Conservation (phyloP, 73 alveolate genomes). For the Stentor coeruleus region DNA sequence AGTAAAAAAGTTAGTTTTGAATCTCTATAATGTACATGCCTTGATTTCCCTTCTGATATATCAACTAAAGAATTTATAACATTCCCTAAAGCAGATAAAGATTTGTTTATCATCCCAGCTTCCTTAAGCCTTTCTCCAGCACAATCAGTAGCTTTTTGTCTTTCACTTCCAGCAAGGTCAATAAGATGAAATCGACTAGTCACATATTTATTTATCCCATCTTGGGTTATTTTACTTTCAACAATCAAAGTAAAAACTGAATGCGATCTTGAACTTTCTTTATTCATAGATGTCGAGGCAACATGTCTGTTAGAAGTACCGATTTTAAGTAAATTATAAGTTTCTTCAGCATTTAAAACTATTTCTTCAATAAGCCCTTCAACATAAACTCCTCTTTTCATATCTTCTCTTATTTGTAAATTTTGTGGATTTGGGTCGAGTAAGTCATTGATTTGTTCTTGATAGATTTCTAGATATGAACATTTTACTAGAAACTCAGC, state of each 20-base stretch:
- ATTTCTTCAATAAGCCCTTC: slow-evolving; percentile 73
- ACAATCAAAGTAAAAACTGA: slow-evolving; percentile 62
- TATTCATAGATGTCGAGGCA: slow-evolving; percentile 80
- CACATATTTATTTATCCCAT: slow-evolving; percentile 17
- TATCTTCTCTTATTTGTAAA: slow-evolving; percentile 59
- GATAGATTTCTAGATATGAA: slow-evolving; percentile 61
- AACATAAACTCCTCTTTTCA: slow-evolving; percentile 69
- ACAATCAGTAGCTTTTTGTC: slow-evolving; percentile 68
- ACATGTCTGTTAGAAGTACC: slow-evolving; percentile 79
- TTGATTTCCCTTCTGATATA: slow-evolving; percentile 39
- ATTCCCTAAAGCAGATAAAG: slow-evolving; percentile 32
- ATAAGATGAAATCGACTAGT: slow-evolving; percentile 62
- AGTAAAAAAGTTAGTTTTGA: slow-evolving; percentile 59
- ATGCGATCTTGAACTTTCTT: slow-evolving; percentile 81
- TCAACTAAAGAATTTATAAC: slow-evolving; percentile 66
- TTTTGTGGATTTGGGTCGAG: slow-evolving; percentile 55
- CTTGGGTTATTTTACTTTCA: slow-evolving; percentile 32
- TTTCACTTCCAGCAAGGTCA: slow-evolving; percentile 86
- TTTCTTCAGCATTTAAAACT: slow-evolving; percentile 54
- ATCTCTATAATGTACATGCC: slow-evolving; percentile 69
- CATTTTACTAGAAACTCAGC: slow-evolving; percentile 41
- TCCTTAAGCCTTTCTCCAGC: slow-evolving; percentile 80
- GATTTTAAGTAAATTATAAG: slow-evolving; percentile 50
- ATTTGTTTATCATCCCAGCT: slow-evolving; percentile 78
- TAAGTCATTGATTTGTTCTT: slow-evolving; percentile 73